Conservation (phyloP, 441 rosid species). For the Euphorbia corollata region DNA sequence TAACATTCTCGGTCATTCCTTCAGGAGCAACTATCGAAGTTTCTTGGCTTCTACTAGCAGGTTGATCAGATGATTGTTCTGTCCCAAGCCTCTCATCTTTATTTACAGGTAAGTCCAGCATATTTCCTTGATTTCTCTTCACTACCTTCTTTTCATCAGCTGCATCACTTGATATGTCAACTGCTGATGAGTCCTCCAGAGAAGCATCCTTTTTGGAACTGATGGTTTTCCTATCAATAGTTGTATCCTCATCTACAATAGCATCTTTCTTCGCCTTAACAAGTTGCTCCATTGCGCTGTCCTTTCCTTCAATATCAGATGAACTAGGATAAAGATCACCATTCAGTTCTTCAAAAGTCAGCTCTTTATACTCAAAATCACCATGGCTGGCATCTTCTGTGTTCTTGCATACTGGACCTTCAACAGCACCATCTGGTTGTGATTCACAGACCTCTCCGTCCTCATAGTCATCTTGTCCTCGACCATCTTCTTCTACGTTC, state of each 20-base stretch:
- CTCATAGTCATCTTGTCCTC: slow-evolving; percentile 42
- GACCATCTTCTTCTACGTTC: slow-evolving; percentile 35
- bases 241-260: slow-evolving; percentile 19
- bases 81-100: slow-evolving; percentile 31
- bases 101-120: slow-evolving; percentile 25
- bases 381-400: slow-evolving; percentile 17
- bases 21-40: slow-evolving; percentile 25
- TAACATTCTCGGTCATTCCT: slow-evolving; percentile 29
- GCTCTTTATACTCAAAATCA: slow-evolving; percentile 28
- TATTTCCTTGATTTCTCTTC: slow-evolving; percentile 20
- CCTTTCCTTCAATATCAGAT: slow-evolving; percentile 29
- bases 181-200: slow-evolving; percentile 25
- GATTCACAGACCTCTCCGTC: slow-evolving; percentile 60
- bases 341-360: slow-evolving; percentile 20
- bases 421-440: slow-evolving; percentile 20
- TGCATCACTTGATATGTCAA: slow-evolving; percentile 24
- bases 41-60: slow-evolving; percentile 29
- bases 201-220: slow-evolving; percentile 22
- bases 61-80: slow-evolving; percentile 32
- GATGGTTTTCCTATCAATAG: slow-evolving; percentile 18
- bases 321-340: slow-evolving; percentile 20
- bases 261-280: slow-evolving; percentile 24
- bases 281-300: slow-evolving; percentile 21
- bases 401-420: slow-evolving; percentile 22
- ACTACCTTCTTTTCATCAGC: slow-evolving; percentile 22